Evolutionary conservation across 2,329 filamentous ascomycete genomes (phyloP), one percentile per base, ranked within the genome.

Genomic region (Botrytis medusae): DNA sequence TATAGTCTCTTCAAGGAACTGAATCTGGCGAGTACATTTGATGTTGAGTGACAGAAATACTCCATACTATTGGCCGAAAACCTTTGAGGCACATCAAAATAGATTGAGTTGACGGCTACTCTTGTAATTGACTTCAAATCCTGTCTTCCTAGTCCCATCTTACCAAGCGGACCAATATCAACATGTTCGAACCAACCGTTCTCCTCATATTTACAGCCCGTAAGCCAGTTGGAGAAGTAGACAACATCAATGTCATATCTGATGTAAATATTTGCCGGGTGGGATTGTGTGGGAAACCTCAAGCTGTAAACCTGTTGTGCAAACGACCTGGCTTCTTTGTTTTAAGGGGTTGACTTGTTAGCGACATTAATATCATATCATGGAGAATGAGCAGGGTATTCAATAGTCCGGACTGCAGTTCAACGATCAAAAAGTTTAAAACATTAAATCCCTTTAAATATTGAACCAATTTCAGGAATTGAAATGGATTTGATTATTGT

Each of bases 171-270:
- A 22, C 68, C 68, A 62, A 70, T 62, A 6, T 14, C 25, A 5
- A 62, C 29, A 46, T 70, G 68, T 10, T 70, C 68, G 4, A 70
- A 70, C 68, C 68, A 70, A 14, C 22, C n/a, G 14, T 34, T 61
- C 12, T 20, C 25, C 9, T 2, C 32, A 71, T 29, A 71, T 40
- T 34, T 51, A 34, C n/a, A 40, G 10, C 57, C 59, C 8, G 60
- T 37, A n/a, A 65, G 44, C 60, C 69, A 72, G 14, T 72, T 16
- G 20, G 42, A n/a, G 32, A 64, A 65, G 61, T 65, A 65, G 16
- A 67, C 12, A 22, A 29, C 20, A 54, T 72, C 69, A 25, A 3
- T 72, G 42, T 54, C 59, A n/a, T 51, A 72, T 54, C 59, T 25
- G 14, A 72, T 37, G 34, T 48, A 65, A n/a, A 72, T 72, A 32